Evolutionary conservation across 2,329 filamentous ascomycete species (phyloP).

Genomic region (Arthrinium puccinioides): DNA sequence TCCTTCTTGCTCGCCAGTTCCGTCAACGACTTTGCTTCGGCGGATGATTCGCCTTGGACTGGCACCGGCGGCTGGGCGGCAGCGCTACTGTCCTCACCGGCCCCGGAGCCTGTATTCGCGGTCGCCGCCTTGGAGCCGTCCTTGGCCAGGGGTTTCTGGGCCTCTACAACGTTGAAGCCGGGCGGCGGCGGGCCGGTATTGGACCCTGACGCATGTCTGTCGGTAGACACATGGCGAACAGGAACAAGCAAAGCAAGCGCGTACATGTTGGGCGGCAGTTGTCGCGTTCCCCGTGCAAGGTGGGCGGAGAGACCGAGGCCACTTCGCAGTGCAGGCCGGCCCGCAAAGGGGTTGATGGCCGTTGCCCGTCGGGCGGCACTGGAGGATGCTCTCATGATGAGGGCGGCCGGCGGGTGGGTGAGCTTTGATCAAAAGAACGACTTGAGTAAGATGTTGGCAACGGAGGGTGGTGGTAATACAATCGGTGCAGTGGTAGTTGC

Average conservation of each 20-base stretch:
- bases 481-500: no score
- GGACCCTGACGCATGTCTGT: slow-evolving; percentile 45
- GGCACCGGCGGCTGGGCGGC: slow-evolving; percentile 16
- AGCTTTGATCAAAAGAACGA: no score
- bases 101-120: slow-evolving; percentile 21
- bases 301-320: slow-evolving; percentile 39
- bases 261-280: slow-evolving; percentile 36
- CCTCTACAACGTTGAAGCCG: slow-evolving; percentile 84
- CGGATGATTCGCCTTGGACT: slow-evolving; percentile 16
- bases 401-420: no score
- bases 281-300: slow-evolving; percentile 34
- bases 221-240: slow-evolving; percentile 48
- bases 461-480: no score
- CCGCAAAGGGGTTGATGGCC: slow-evolving; percentile 44
- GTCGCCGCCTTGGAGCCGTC: slow-evolving; percentile 31
- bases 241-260: slow-evolving; percentile 52
- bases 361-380: slow-evolving; percentile 48
- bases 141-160: slow-evolving; percentile 72
- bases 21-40: slow-evolving; percentile 38
- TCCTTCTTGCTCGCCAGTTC: slow-evolving; percentile 61
- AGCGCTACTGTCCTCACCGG: slow-evolving; percentile 13
- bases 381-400: no score
- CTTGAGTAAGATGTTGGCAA: no score
- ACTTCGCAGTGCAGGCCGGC: slow-evolving; percentile 36
- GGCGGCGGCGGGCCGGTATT: slow-evolving; percentile 63